A percentile compares a stretch with the other conserved stretches of the same genome.
Evolutionary conservation across 2,329 filamentous ascomycete species (phyloP).

Genomic region (Nemania diffusa): DNA sequence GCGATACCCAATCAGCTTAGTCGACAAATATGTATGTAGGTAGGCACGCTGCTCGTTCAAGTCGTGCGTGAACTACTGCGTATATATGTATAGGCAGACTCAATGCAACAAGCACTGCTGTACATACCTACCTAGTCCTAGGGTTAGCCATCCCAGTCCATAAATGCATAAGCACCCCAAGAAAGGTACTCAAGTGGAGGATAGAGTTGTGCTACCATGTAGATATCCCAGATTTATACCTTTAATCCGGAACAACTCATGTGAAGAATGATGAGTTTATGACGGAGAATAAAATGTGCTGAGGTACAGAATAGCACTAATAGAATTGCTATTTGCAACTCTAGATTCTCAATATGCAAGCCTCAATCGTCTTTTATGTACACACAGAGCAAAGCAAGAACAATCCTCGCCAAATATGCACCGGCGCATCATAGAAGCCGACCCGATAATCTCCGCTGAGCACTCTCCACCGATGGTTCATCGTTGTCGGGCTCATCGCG

Average conservation of each 20-base stretch:
- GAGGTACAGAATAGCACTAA: background rate
- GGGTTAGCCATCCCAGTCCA: no score
- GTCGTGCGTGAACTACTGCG: no score
- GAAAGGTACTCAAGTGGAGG: no score
- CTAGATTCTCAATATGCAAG: conserved; percentile 1
- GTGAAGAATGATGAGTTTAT: background rate
- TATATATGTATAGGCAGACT: no score
- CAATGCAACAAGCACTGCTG: no score
- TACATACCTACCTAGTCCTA: background rate
- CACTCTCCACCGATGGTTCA: conserved; percentile 40
- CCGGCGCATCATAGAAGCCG: conserved; percentile 42
- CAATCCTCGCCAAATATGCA: background rate
- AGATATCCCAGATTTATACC: background rate
- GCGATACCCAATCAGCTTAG: no score
- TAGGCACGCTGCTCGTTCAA: no score
- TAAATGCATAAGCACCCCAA: no score
- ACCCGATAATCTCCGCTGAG: conserved; percentile 45
- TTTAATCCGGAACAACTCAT: background rate
- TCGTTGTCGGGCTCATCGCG: conserved; percentile 32
- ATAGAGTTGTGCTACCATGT: no score
- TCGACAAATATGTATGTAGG: no score
- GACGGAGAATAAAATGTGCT: background rate
- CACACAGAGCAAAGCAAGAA: background rate
- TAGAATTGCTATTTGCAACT: background rate
- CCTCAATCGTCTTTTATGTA: background rate